Evolutionary conservation across 225 moss, liverwort and hornwort genomes (phyloP).

Genomic region (Straminergon stramineum): DNA sequence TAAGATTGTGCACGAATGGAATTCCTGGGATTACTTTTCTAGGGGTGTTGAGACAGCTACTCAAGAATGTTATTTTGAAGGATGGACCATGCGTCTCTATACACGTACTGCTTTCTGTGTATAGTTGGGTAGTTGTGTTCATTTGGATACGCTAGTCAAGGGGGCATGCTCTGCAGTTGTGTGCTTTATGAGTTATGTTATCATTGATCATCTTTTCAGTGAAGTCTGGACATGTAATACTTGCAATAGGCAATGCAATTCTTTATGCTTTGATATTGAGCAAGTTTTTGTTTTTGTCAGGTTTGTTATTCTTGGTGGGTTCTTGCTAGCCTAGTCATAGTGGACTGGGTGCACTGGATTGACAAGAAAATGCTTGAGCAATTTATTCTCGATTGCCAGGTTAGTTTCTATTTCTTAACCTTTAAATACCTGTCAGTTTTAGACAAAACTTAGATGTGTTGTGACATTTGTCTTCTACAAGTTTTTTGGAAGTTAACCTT

Average conservation of each 20-base stretch:
- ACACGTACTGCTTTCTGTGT: not conserved
- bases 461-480: not conserved
- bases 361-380: constrained; percentile 64
- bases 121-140: not conserved
- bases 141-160: not conserved
- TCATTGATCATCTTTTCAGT: not conserved
- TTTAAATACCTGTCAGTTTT: not conserved
- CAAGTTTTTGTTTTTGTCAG: constrained; percentile 13
- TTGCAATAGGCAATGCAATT: not conserved
- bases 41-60: not conserved
- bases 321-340: constrained; percentile 75
- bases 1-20: not conserved
- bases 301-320: constrained; percentile 99
- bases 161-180: not conserved
- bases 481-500: not conserved
- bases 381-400: constrained; percentile 86
- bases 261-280: not conserved
- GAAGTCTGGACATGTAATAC: not conserved
- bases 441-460: not conserved
- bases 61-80: not conserved
- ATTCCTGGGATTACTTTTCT: not conserved
- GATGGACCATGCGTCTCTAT: not conserved
- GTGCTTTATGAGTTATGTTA: not conserved
- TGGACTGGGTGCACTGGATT: constrained; percentile 84
- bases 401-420: not conserved